Evolutionary conservation across 495 filamentous ascomycete genomes (phyloP), one percentile per base, ranked within the genome.

Genomic region (Xylaria acuta): DNA sequence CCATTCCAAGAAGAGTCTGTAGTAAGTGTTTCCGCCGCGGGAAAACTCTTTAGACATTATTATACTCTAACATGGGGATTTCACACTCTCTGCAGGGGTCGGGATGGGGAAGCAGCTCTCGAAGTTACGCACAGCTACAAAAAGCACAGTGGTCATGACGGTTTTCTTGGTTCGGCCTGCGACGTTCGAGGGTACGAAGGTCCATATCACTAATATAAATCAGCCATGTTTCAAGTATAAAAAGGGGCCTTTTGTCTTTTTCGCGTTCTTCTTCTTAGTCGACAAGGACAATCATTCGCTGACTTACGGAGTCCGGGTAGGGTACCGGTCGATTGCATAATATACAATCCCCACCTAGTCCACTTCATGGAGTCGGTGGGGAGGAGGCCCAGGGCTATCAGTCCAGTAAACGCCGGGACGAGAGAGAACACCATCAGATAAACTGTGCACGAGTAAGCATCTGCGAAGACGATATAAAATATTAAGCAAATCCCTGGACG

Each of bases 131-230:
- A n/a, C n/a, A 0, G 73, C 80, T 2, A 83, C 78, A 3, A 85
- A 80, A 5, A 84, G 76, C 25, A 86, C 70, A 1, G 82, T 67
- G 16, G 71, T 74, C 7, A 72, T 54, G 36, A 75, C 64, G 8
- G 76, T 76, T 6, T 75, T 70, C 58, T 78, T 78, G 25, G 76
- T 78, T 59, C 76, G 64, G 18, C 76, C 76, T 3, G 70, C 76
- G 4, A 75, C 69, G 56, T 78, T 78, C 6, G 76, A 78, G 20
- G 76, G 75, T 4, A 78, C 69, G 11, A 78, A 53, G 0, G 76
- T 73, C 76, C 76, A 78, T 18, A 62, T 62, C 34, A 62, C 30
- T 62, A 40, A 9, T 22, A 20, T 40, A 0, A 62, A 22, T 62
- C 18, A 62, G 58, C 34, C 18, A 62, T 34, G 25, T 34, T n/a